A percentile compares a stretch with the other conserved stretches of the same genome.
These are phyloP conservation scores for Irpex rosettiformis DNA, from an alignment of 1,284 basidiomycete species.

Conservation along the genomic window DNA sequence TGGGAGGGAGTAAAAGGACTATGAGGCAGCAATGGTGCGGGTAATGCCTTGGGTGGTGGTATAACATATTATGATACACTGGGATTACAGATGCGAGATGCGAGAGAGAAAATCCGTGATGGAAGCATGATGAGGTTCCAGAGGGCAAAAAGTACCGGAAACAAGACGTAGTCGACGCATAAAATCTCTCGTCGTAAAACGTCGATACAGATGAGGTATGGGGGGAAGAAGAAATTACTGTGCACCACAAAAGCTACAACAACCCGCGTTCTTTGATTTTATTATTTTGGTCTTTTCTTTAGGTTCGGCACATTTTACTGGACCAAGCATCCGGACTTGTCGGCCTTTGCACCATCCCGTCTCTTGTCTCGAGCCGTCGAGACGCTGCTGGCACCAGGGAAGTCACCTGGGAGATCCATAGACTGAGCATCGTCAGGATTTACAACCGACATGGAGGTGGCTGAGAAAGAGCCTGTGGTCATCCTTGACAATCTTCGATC, in stretches of 20 bases:
- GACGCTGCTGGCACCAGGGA: constrained; percentile 13
- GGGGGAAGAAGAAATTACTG: background rate
- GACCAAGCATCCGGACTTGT: constrained; percentile 15
- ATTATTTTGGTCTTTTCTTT: background rate
- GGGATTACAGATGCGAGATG: background rate
- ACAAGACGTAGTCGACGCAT: background rate
- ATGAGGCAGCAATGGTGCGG: background rate
- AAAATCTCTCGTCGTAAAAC: background rate
- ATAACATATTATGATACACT: background rate
- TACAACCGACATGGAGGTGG: constrained; percentile 23
- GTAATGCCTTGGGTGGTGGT: background rate
- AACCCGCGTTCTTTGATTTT: background rate
- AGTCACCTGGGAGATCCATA: constrained; percentile 19
- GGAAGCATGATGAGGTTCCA: background rate
- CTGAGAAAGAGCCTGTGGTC: constrained; percentile 25
- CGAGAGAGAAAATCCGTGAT: background rate
- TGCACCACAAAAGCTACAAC: background rate
- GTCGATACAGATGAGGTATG: background rate
- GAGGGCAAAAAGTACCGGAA: background rate
- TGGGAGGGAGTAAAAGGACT: background rate
- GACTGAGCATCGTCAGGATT: constrained; percentile 22
- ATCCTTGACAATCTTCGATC: constrained; percentile 25
- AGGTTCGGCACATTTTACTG: constrained; percentile 1
- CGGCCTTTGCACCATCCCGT: constrained; percentile 19
- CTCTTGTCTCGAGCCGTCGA: constrained; percentile 16